A percentile compares a stretch with the other conserved stretches of the same genome.
phyloP scores from a whole-genome alignment of 441 rosid species.

The Syzygium malaccense region DNA sequence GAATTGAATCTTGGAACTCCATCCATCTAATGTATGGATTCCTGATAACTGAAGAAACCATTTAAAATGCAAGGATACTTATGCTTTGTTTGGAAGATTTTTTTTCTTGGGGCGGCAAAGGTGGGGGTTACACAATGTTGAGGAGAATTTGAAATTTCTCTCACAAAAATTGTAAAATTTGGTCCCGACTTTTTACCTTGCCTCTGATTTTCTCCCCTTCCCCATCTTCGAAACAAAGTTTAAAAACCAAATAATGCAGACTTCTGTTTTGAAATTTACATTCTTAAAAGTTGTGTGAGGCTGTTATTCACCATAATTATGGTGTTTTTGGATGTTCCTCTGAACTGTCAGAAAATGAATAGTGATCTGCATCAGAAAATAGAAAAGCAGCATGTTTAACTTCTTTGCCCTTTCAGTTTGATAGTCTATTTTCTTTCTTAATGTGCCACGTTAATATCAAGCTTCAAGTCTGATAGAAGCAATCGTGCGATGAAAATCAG shows the following conservation, averaged over 20 bases:
- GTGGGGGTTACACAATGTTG: neutral
- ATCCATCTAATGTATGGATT: neutral
- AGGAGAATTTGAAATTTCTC: neutral
- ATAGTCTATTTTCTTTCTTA: neutral
- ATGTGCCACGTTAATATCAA: neutral
- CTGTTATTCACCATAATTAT: neutral
- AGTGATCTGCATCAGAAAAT: neutral
- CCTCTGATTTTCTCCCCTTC: neutral
- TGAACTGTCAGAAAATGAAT: neutral
- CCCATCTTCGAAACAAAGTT: neutral
- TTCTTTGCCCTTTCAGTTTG: neutral
- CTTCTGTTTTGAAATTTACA: neutral
- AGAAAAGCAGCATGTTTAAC: neutral
- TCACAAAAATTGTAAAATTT: neutral
- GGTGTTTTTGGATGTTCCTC: neutral
- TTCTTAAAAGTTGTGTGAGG: neutral
- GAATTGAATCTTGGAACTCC: neutral
- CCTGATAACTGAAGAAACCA: neutral
- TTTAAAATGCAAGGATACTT: neutral
- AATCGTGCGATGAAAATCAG: neutral
- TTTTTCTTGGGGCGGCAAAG: neutral
- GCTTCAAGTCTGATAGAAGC: neutral
- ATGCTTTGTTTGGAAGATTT: neutral
- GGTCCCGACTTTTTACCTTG: neutral
- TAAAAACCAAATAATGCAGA: neutral